Evolutionary conservation across 345 rosid genomes (phyloP).

Genomic region (Capsella bursapastoris): DNA sequence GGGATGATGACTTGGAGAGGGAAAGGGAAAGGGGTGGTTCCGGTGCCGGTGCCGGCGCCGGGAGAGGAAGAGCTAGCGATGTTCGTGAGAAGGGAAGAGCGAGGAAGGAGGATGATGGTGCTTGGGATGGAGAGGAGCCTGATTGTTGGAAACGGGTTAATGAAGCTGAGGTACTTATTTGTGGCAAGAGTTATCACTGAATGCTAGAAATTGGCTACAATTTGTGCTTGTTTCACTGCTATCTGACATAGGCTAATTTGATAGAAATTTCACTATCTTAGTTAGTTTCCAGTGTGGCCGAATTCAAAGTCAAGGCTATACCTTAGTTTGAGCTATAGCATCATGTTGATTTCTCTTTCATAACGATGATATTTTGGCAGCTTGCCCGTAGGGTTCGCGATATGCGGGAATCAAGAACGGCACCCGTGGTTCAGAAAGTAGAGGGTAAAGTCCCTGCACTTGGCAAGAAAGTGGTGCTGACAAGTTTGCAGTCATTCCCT

Average conservation of each 20-base stretch:
- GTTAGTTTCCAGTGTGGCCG: background rate
- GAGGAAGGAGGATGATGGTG: slow-evolving; percentile 63
- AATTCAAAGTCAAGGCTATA: background rate
- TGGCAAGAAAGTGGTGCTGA: slow-evolving; percentile 57
- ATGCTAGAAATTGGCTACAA: background rate
- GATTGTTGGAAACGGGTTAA: slow-evolving; percentile 93
- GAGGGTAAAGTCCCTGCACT: slow-evolving; percentile 62
- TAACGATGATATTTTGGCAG: slow-evolving; percentile 49
- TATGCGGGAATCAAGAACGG: slow-evolving; percentile 90
- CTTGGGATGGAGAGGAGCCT: slow-evolving; percentile 94
- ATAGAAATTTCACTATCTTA: background rate
- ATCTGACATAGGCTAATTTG: no score
- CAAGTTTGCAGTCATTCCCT: slow-evolving; percentile 76
- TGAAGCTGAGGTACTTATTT: slow-evolving; percentile 72
- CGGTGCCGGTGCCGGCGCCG: slow-evolving; percentile 43
- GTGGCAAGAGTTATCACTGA: background rate
- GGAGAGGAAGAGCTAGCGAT: slow-evolving; percentile 45
- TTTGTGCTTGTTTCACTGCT: no score
- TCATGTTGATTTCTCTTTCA: slow-evolving; percentile 1
- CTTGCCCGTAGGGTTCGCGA: slow-evolving; percentile 94
- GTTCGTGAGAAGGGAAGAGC: slow-evolving; percentile 47
- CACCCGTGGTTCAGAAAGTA: slow-evolving; percentile 73
- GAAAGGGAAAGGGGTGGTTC: slow-evolving; percentile 49
- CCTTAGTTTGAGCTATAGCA: slow-evolving; percentile 20
- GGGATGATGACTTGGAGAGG: slow-evolving; percentile 77